Evolutionary conservation across 2,329 filamentous ascomycete species (phyloP), one percentile per base, ranked within the genome.

Genomic region (Didymella sp.): DNA sequence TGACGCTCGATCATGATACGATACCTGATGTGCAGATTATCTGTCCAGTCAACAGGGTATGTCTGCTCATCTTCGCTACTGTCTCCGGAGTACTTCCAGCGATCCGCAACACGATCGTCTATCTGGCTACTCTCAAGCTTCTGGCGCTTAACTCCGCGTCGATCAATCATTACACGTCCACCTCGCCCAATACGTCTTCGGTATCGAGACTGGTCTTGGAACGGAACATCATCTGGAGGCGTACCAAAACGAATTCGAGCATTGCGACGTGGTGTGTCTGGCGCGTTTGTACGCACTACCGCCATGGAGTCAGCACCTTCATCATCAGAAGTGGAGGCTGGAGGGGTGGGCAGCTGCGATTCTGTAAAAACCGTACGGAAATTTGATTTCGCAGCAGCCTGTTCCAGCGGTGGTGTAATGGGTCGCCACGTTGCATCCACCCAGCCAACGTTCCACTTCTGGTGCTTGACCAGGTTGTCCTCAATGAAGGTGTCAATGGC

Each of bases 381-480:
- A 42, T 74, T 70, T 22, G 73, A 72, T 57, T 74, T 76, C 6
- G 69, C 64, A 30, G 67, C 67, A 6, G 70, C 59, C 45, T 70
- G 70, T 51, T 91, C 89, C 69, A 86, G 82, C 40, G 91, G 86
- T 21, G 92, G 92, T 47, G 90, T 91, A 63, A 98, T 84, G 47
- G 94, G 92, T 63, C 89, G 88, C 79, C 89, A 87, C 60, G 94
- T 97, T 73, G 92, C 84, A 79, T 98, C 93, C 69, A 96, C 85
- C 80, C 91, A 92, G 71, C 91, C 89, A 68, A 90, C 84, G 77
- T 97, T 97, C 92, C 94, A 97, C 74, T 90, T 88, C 67, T 89
- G 87, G 78, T 97, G 94, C 77, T 95, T 94, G 68, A 89, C 85
- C 51, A 96, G 87, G 77, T 96, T 94, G 67, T 87, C 87, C 75